phyloP scores from a whole-genome alignment of 1,284 basidiomycete species.

The Pterulicium gracile region DNA sequence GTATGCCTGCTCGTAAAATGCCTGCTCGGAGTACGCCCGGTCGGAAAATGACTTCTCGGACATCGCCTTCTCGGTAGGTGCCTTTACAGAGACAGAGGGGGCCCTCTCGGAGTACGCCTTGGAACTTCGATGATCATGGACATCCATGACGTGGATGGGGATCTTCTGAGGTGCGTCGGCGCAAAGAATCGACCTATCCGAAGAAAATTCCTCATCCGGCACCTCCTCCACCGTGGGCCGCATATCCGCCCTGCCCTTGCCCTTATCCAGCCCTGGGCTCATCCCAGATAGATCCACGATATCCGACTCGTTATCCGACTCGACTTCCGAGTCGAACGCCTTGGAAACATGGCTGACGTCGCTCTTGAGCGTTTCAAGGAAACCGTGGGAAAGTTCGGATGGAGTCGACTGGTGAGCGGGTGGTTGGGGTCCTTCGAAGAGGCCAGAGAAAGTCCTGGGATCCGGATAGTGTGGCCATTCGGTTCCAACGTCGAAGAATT shows the following conservation, averaged over 20 bases:
- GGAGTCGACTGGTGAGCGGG: background rate
- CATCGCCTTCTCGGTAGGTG: background rate
- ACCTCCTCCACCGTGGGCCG: constrained; percentile 9
- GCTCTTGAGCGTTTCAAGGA: background rate
- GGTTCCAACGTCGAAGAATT: constrained; percentile 46
- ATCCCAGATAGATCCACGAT: constrained; percentile 16
- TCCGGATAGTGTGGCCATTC: constrained; percentile 39
- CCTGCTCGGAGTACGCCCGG: background rate
- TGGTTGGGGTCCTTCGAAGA: background rate
- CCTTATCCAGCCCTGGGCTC: constrained; percentile 30
- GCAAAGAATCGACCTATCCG: constrained; percentile 46
- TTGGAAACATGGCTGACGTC: constrained; percentile 25
- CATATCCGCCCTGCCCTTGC: constrained; percentile 35
- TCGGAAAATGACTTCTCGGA: background rate
- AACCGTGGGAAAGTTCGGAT: background rate
- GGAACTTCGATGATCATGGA: constrained; percentile 10
- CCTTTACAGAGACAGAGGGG: constrained; percentile 10
- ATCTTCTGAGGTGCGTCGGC: constrained; percentile 40
- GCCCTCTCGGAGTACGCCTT: constrained; percentile 4
- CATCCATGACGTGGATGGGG: constrained; percentile 48
- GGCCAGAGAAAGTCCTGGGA: background rate
- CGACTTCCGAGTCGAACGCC: constrained; percentile 10
- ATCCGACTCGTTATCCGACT: constrained; percentile 14
- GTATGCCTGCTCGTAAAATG: constrained; percentile 15
- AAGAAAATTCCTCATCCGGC: constrained; percentile 33